Evolutionary conservation across 169 alveolate species (phyloP), one percentile per base, ranked within the genome.

Genomic region (Plasmodium fragile): DNA sequence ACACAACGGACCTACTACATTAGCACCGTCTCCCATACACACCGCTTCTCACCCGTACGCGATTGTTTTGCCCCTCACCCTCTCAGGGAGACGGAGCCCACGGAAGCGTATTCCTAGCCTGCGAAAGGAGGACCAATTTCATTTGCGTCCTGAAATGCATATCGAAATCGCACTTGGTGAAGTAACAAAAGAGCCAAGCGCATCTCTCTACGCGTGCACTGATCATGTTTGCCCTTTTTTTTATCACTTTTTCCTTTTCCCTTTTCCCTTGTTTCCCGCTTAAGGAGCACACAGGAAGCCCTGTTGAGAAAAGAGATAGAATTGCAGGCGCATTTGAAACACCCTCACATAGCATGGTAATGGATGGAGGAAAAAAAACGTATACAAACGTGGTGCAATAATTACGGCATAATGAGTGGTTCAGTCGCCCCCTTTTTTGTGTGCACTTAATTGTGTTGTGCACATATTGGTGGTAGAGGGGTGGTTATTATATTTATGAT

Each of bases 1-100:
- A 30, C 52, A 36, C 18, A 18, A 55, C n/a, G n/a, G 73, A 49
- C 11, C 22, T 16, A 10, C 25, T 39, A 22, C 81, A 39, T 59
- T 59, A 41, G 13, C n/a, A 18, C 18, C 11, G 7, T 73, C 53
- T 25, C 28, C 13, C 11, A 2, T 73, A 13, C 32, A 73, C 32
- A 11, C 41, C 32, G 22, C 7, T 52, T 22, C 5, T 22, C 34
- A 18, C 25, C 28, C 10, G 28, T 34, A 25, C 5, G 25, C 32
- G 28, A 41, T 36, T 10, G 8, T 41, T 77, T 32, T 3, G 11
- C 39, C 32, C 53, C 55, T 5, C 53, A 43, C 53, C 41, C n/a
- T 8, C 65, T 25, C 52, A 97, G 96, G 98, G 99, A 0, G 98
- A 97, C 69, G 99, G 99, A 2, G 98, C 98, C 43, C 98, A 97